phyloP scores from a whole-genome alignment of 2,329 filamentous ascomycete genomes.

The Dryadomyces sulphureus region DNA sequence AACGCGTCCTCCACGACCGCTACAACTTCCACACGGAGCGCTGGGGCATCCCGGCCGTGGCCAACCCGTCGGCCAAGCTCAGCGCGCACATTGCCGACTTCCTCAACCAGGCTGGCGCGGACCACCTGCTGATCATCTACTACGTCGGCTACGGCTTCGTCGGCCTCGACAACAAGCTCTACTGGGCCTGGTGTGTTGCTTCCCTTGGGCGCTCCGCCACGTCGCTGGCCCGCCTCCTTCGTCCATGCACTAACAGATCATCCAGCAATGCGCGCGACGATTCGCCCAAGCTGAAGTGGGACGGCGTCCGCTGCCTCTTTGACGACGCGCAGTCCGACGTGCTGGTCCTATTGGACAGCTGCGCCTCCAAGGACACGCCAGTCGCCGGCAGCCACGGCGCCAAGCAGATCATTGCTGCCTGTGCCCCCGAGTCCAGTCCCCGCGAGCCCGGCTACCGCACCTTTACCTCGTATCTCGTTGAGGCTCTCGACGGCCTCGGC shows the following conservation, averaged over 20 bases:
- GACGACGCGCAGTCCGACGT: conserved; percentile 50
- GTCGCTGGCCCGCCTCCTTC: neutral
- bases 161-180: conserved; percentile 44
- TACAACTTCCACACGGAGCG: conserved; percentile 46
- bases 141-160: conserved; percentile 48
- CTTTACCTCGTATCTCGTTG: conserved; percentile 42
- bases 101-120: conserved; percentile 39
- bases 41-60: conserved; percentile 45
- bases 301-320: conserved; percentile 44
- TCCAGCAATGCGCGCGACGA: conserved; percentile 40
- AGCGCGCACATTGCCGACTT: conserved; percentile 45
- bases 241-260: conserved; percentile 12
- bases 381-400: conserved; percentile 36
- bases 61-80: conserved; percentile 46
- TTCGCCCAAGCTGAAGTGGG: conserved; percentile 48
- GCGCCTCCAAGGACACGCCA: conserved; percentile 35
- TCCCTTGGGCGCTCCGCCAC: conserved; percentile 5
- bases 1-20: conserved; percentile 41
- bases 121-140: conserved; percentile 49
- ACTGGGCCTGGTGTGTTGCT: conserved; percentile 50
- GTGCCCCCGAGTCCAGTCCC: conserved; percentile 32
- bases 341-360: conserved; percentile 47
- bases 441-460: conserved; percentile 32
- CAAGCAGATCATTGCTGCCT: conserved; percentile 51
- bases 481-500: conserved; percentile 39